phyloP scores from a whole-genome alignment of 202 grass and related monocot species.

The Dendrocalamus latiflorus region DNA sequence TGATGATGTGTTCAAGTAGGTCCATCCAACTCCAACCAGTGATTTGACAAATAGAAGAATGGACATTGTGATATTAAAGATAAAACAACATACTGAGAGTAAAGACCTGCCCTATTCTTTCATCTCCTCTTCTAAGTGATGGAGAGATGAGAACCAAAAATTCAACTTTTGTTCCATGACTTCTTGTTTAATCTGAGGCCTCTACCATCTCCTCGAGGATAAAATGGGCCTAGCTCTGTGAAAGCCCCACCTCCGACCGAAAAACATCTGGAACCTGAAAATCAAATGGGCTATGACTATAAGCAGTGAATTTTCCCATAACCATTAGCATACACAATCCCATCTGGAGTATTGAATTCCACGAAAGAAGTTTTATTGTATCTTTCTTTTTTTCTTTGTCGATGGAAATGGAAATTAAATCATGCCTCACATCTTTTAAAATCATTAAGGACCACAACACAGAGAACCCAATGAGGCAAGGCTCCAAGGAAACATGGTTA shows the following conservation, averaged over 20 bases:
- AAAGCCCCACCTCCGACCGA: conserved; percentile 56
- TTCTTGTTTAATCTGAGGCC: conserved; percentile 79
- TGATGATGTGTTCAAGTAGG: too few relatives aligned
- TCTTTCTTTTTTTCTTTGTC: neutral
- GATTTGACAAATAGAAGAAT: conserved; percentile 97
- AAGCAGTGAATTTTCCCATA: neutral
- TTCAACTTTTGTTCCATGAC: conserved; percentile 93
- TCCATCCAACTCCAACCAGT: conserved; percentile 15
- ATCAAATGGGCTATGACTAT: too few relatives aligned
- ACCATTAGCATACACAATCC: neutral
- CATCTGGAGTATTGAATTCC: neutral
- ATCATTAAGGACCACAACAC: conserved; percentile 25
- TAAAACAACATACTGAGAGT: neutral
- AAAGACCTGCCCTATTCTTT: neutral
- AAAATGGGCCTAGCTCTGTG: conserved; percentile 90
- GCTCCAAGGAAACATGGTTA: conserved; percentile 32
- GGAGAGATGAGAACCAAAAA: neutral
- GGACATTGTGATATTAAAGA: conserved; percentile 47
- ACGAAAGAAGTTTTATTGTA: neutral
- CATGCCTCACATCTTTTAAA: conserved; percentile 23
- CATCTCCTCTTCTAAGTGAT: neutral
- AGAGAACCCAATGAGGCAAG: neutral
- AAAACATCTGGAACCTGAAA: too few relatives aligned
- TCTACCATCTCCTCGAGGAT: conserved; percentile 67
- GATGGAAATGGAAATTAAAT: conserved; percentile 16